Evolutionary conservation across 2,329 filamentous ascomycete genomes (phyloP), one percentile per base, ranked within the genome.

Genomic region (Aspergillus sp.): DNA sequence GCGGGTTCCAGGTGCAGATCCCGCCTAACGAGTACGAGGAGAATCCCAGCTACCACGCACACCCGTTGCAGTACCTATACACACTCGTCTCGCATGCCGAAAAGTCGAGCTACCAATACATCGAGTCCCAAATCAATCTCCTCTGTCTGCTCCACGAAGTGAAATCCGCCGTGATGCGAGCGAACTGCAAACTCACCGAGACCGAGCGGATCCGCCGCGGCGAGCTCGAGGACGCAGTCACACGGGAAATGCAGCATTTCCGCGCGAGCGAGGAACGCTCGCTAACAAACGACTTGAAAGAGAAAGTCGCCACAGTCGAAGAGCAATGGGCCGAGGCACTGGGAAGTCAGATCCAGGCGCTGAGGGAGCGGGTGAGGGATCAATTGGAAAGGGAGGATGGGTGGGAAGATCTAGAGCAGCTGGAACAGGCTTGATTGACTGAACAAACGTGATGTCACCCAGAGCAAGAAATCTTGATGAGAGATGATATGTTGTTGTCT

Each of bases 51-150:
- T 98, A 97, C 74, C 84, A 86, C 66, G 81, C 87, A 1, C 91
- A 92, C 72, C 95, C 95, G 11, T 79, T 97, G 73, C 92, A 97
- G 77, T 98, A 99, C 74, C 84, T 99, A 0, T 95, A 93, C 76
- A 90, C 88, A 51, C 81, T 98, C 25, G 83, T 99, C 8, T 85
- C 89, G 6, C 94, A 98, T 71, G 90, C 93, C 0, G 92, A 96
- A 75, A 96, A 95, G 80, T 93, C 90, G 69, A 94, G 92, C 8
- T 96, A 97, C 72, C 95, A 98, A 76, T 98, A 97, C 78, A 97
- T 98, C 71, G 95, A 98, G 80, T 91, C 89, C 7, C 94, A 98
- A 80, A 94, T 88, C 31, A 97, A 97, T 72, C 82, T 97, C 38
- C 83, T 97, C 25, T 98, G 94, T 72, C 82, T 98, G 43, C 79